Base-by-base conservation (phyloP, 225 moss, liverwort and hornwort species). In the Straminergon stramineum region DNA sequence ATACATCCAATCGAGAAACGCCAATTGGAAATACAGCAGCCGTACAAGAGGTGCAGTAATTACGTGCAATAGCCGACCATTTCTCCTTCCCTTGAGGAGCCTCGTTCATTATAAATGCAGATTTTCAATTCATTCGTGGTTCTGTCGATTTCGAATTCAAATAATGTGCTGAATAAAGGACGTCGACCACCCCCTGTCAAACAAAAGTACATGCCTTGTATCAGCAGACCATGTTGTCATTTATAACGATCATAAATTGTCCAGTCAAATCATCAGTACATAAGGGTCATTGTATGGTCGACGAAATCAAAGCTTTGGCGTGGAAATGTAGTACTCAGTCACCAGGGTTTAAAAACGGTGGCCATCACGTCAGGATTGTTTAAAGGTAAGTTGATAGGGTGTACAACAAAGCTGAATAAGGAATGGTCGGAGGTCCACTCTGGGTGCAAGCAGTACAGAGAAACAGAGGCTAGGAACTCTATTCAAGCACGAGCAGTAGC, bases 131-230 rank as follows among this genome's bases (percentile, higher is more conserved):
- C 90, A 67, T 60, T 86, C 43, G 88, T 86, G 64, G 27, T 85
- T 66, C 90, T 88, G 69, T 93, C 84, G n/a, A 91, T 66, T 14
- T 91, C 79, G 57, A 93, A 86, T 32, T 86, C 87, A 90, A 90
- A 88, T 24, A 9, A 30, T 61, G 86, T 43, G 32, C 75, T 67
- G 65, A 89, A 90, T 69, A 30, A 7, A 35, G 91, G 75, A 75
- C 4, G 32, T 32, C 73, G 75, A 32, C 91, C 90, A 75, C 66
- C 88, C 37, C 79, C 90, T 90, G 86, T 35, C 69, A 62, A 63
- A 41, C 37, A 71, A 64, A 75, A 89, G 30, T 18, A 35, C 64
- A 14, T 45, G 60, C 8, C 66, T 67, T 20, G 32, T 84, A 77
- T 85, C 84, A 90, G 82, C 39, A 17, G 65, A 78, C 55, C 11